These are phyloP conservation scores for Cardiospermum halicacabum DNA, from an alignment of 345 rosid species.

Conservation along the genomic window DNA sequence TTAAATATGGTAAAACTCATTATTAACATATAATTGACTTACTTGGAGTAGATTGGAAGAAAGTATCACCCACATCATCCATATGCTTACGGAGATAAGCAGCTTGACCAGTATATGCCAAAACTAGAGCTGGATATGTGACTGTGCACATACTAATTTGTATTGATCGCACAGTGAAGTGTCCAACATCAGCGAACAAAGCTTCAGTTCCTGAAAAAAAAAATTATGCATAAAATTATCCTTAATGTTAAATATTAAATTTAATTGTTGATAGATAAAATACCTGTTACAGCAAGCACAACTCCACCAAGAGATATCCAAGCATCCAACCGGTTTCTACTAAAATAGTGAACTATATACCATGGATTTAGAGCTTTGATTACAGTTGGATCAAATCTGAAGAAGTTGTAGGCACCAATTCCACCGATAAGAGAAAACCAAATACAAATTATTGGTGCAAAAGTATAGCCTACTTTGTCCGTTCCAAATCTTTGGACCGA, in stretches of 20 bases:
- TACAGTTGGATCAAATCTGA: slow-evolving; percentile 23
- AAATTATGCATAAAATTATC: no score
- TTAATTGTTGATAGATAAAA: no score
- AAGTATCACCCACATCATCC: neutral
- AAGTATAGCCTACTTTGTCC: slow-evolving; percentile 15
- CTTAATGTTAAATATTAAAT: no score
- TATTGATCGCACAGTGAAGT: neutral
- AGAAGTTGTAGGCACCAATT: slow-evolving; percentile 20
- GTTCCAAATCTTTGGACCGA: slow-evolving; percentile 27
- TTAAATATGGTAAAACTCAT: no score
- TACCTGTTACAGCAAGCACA: slow-evolving; percentile 31
- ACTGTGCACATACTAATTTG: neutral
- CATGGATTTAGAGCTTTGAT: slow-evolving; percentile 21
- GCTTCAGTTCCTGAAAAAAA: neutral
- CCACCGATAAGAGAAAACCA: slow-evolving; percentile 24
- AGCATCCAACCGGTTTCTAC: slow-evolving; percentile 23
- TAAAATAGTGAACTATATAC: slow-evolving; percentile 13
- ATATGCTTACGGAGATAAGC: neutral
- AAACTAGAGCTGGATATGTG: neutral
- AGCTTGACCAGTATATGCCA: neutral
- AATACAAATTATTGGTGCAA: slow-evolving; percentile 21
- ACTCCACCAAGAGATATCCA: slow-evolving; percentile 35
- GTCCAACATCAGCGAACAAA: neutral
- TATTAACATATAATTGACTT: neutral
- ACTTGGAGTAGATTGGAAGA: neutral